Evolutionary conservation across 1,139 yeast species (phyloP).

Genomic region (Blastobotrys apis): DNA sequence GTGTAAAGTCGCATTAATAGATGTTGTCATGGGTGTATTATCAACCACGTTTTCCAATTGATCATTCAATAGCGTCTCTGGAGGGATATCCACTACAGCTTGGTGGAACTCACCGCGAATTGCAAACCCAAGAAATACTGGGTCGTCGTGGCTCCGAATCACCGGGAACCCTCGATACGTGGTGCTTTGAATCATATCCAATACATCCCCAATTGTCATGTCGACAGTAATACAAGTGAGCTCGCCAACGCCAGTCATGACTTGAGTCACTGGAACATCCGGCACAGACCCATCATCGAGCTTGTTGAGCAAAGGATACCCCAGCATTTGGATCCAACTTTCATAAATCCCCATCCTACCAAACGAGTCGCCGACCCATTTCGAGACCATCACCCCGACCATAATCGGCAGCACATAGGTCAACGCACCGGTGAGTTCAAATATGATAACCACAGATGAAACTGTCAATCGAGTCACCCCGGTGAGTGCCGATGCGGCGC

Average conservation of each 20-base stretch:
- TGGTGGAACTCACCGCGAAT: constrained; percentile 35
- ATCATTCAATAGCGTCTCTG: constrained; percentile 14
- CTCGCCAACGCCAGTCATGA: constrained; percentile 32
- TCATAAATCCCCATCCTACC: constrained; percentile 41
- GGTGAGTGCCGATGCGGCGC: constrained; percentile 92
- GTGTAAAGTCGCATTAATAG: constrained; percentile 37
- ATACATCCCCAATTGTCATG: constrained; percentile 22
- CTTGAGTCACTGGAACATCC: constrained; percentile 31
- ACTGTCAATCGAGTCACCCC: constrained; percentile 92
- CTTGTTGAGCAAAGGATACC: constrained; percentile 39
- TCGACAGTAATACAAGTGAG: constrained; percentile 26
- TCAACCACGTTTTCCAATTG: constrained; percentile 27
- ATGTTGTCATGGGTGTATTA: constrained; percentile 30
- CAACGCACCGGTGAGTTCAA: constrained; percentile 91
- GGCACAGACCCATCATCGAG: constrained; percentile 38
- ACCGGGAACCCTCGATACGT: constrained; percentile 42
- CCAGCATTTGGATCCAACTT: constrained; percentile 39
- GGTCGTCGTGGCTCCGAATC: constrained; percentile 29
- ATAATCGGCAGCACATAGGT: constrained; percentile 88
- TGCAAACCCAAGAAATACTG: constrained; percentile 40
- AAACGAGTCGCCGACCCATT: constrained; percentile 44
- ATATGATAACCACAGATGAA: constrained; percentile 91
- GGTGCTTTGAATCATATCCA: constrained; percentile 19
- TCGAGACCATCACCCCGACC: constrained; percentile 51
- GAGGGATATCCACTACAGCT: constrained; percentile 9